Percentiles rank a stretch among this genome's conserved stretches.
These are phyloP conservation scores for Suillus tomentosus DNA, from an alignment of 768 basidiomycete genomes.

Conservation along the genomic window DNA sequence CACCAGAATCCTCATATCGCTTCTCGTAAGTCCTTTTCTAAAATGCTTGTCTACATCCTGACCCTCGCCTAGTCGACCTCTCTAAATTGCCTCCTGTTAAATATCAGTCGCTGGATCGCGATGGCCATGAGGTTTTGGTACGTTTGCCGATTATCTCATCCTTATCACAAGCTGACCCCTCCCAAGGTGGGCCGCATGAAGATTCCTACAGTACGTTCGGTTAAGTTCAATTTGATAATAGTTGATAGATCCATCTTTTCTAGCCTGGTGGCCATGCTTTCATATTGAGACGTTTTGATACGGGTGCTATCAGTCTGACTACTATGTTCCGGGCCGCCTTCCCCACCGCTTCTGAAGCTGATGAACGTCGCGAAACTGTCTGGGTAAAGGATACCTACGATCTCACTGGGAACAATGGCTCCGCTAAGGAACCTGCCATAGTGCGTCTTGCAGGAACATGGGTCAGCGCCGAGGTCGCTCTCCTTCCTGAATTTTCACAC, in stretches of 20 bases:
- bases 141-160: conserved; percentile 22
- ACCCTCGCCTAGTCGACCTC: conserved; percentile 35
- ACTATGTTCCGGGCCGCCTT: conserved; percentile 98
- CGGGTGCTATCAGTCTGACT: conserved; percentile 87
- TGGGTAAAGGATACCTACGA: conserved; percentile 86
- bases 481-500: conserved; percentile 56
- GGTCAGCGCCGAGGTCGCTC: conserved; percentile 69
- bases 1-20: conserved; percentile 54
- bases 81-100: conserved; percentile 72
- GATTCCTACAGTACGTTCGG: conserved; percentile 75
- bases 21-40: conserved; percentile 37
- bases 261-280: conserved; percentile 86
- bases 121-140: conserved; percentile 85
- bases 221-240: conserved; percentile 1
- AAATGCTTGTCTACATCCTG: neutral
- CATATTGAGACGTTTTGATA: conserved; percentile 92
- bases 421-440: conserved; percentile 54
- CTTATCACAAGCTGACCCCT: conserved; percentile 18
- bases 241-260: conserved; percentile 18
- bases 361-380: conserved; percentile 76
- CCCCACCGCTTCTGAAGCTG: conserved; percentile 72
- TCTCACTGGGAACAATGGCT: conserved; percentile 74
- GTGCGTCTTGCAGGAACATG: conserved; percentile 89
- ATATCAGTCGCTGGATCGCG: conserved; percentile 88
- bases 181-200: conserved; percentile 83